phyloP scores from a whole-genome alignment of 83 land plant species.

The Thuja plicata region DNA sequence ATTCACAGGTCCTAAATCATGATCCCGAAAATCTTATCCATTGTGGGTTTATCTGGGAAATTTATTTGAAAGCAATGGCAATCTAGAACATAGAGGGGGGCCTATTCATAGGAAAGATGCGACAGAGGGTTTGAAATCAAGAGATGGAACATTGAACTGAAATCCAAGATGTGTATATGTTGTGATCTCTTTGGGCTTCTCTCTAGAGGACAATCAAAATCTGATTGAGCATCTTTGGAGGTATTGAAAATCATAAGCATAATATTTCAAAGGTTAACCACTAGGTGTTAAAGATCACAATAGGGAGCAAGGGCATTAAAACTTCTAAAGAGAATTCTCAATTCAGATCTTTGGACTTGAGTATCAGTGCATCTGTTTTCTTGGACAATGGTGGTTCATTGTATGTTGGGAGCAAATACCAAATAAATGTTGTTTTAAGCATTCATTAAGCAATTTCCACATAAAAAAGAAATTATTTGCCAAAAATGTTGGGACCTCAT shows the following conservation, averaged over 20 bases:
- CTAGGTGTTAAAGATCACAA: not conserved
- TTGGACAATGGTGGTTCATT: not conserved
- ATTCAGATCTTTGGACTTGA: not conserved
- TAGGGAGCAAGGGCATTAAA: not conserved
- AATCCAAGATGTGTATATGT: not conserved
- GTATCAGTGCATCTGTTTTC: not conserved
- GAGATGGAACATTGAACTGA: not conserved
- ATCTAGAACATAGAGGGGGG: not conserved
- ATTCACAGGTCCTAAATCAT: not conserved
- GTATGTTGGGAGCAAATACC: not conserved
- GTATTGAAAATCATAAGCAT: not conserved
- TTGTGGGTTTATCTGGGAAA: not conserved
- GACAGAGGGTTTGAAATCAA: not conserved
- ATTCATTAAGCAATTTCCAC: not conserved
- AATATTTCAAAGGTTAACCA: not conserved
- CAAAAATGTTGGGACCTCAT: not conserved
- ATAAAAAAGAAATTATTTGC: not conserved
- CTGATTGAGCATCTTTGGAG: not conserved
- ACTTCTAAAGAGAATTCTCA: not conserved
- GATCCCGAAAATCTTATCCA: not conserved
- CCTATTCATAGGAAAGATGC: not conserved
- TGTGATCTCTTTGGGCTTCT: not conserved
- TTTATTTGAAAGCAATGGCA: not conserved
- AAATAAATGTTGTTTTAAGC: not conserved
- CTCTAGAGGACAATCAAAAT: not conserved